Percentiles rank a stretch among this genome's conserved stretches.
Evolutionary conservation across 1,284 basidiomycete species (phyloP).

Genomic region (Moesziomyces globuligerus): DNA sequence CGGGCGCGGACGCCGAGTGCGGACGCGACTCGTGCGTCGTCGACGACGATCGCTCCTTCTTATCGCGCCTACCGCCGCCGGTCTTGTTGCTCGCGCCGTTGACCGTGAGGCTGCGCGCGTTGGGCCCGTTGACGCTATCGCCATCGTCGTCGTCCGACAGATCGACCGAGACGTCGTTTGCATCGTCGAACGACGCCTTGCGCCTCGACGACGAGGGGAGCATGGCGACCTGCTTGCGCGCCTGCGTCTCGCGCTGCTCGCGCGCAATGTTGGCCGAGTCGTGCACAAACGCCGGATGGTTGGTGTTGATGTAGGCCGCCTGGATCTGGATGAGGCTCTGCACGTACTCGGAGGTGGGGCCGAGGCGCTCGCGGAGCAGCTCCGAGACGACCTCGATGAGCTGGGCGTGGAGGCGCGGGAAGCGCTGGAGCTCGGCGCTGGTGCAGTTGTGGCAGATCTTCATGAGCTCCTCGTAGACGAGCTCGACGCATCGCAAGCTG

Average conservation of each 20-base stretch:
- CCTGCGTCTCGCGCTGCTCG: constrained; percentile 59
- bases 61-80: constrained; percentile 28
- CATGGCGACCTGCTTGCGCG: constrained; percentile 59
- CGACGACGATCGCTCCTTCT: constrained; percentile 39
- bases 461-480: constrained; percentile 98
- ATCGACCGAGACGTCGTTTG: constrained; percentile 41
- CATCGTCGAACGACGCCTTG: constrained; percentile 54
- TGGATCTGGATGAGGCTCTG: constrained; percentile 96
- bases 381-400: constrained; percentile 98
- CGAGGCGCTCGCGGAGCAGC: constrained; percentile 89
- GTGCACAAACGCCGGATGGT: constrained; percentile 88
- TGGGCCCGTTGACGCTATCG: constrained; percentile 28
- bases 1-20: constrained; percentile 40
- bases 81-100: constrained; percentile 40
- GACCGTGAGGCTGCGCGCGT: constrained; percentile 25
- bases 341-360: constrained; percentile 95
- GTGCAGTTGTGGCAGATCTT: constrained; percentile 99
- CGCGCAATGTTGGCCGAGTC: constrained; percentile 66
- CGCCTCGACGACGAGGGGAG: constrained; percentile 65
- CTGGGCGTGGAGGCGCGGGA: constrained; percentile 91
- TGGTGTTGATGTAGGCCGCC: constrained; percentile 99
- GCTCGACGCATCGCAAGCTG: constrained; percentile 91
- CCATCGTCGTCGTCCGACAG: constrained; percentile 57
- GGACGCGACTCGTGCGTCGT: constrained; percentile 30
- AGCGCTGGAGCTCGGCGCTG: constrained; percentile 90